phyloP scores from a whole-genome alignment of 2,329 filamentous ascomycete genomes.

The Torrubiella hemipterigena region DNA sequence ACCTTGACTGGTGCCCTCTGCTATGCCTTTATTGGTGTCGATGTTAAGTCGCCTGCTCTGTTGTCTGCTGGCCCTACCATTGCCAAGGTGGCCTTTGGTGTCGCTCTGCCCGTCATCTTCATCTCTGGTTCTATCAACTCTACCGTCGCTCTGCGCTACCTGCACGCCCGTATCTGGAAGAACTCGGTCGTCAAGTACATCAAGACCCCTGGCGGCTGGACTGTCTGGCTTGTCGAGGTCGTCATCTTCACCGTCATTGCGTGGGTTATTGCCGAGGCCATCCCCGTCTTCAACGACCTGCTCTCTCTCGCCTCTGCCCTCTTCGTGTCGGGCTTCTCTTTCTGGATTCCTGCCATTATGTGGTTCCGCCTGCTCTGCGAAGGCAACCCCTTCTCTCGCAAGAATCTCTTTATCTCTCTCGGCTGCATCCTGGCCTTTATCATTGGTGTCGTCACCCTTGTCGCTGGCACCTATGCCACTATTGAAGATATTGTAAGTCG shows the following conservation, averaged over 20 bases:
- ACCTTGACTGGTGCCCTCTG: conserved; percentile 50
- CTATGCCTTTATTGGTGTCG: conserved; percentile 50
- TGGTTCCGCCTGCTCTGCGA: conserved; percentile 22
- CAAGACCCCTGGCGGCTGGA: conserved; percentile 26
- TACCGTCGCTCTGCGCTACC: conserved; percentile 23
- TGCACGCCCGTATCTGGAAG: conserved; percentile 23
- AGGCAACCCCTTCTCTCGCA: conserved; percentile 13
- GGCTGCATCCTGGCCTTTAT: conserved; percentile 15
- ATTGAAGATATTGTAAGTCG: conserved; percentile 17
- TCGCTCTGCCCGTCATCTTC: conserved; percentile 55
- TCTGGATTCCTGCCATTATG: conserved; percentile 24
- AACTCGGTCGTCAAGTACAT: conserved; percentile 22
- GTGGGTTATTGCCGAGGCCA: conserved; percentile 58
- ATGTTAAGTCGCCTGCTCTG: conserved; percentile 50
- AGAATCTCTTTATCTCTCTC: conserved; percentile 14
- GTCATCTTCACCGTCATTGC: conserved; percentile 44
- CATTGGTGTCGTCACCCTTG: conserved; percentile 14
- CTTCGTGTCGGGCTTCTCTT: conserved; percentile 28
- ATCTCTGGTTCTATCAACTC: conserved; percentile 55
- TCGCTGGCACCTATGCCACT: conserved; percentile 16
- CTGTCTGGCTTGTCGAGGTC: conserved; percentile 45
- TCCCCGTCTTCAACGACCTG: conserved; percentile 58
- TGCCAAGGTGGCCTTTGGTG: conserved; percentile 51
- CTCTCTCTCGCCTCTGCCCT: conserved; percentile 36
- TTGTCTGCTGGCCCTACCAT: conserved; percentile 43